Evolutionary conservation across 2,329 filamentous ascomycete genomes (phyloP).

Genomic region (Microsporum audouinii): DNA sequence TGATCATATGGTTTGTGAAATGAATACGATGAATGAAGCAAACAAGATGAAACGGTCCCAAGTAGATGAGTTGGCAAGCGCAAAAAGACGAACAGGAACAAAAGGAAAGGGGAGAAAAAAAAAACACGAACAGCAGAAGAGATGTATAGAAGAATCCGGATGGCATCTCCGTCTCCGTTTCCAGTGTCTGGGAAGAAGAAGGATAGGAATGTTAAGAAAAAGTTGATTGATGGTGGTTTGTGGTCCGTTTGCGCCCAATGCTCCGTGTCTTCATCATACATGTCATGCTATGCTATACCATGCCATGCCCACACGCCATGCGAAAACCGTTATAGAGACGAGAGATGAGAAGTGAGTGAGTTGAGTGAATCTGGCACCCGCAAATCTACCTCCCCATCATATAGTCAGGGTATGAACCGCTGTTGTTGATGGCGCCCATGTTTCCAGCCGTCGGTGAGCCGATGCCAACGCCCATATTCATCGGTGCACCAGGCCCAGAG

Average conservation of each 20-base stretch:
- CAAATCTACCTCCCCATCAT: constrained; percentile 36
- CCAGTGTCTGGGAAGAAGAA: background rate
- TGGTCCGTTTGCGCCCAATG: constrained; percentile 2
- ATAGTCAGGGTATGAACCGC: constrained; percentile 32
- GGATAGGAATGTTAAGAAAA: background rate
- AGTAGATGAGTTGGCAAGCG: background rate
- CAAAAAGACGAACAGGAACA: background rate
- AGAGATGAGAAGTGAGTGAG: background rate
- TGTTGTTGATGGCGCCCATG: constrained; percentile 13
- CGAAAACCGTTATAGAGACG: background rate
- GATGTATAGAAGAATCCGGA: background rate
- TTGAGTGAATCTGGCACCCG: background rate
- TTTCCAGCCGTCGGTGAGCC: constrained; percentile 9
- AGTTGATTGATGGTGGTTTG: background rate
- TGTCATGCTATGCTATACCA: constrained; percentile 2
- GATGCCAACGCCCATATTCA: constrained; percentile 1
- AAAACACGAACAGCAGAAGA: background rate
- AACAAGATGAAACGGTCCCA: background rate
- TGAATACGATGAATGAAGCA: background rate
- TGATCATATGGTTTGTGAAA: background rate
- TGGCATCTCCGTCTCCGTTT: background rate
- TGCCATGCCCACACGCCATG: background rate
- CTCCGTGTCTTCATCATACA: constrained; percentile 4
- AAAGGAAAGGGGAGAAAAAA: background rate
- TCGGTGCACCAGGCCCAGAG: background rate